A percentile compares a stretch with the other conserved stretches of the same genome.
phyloP scores from a whole-genome alignment of 257 asterid genomes.

The Lycium barbarum region DNA sequence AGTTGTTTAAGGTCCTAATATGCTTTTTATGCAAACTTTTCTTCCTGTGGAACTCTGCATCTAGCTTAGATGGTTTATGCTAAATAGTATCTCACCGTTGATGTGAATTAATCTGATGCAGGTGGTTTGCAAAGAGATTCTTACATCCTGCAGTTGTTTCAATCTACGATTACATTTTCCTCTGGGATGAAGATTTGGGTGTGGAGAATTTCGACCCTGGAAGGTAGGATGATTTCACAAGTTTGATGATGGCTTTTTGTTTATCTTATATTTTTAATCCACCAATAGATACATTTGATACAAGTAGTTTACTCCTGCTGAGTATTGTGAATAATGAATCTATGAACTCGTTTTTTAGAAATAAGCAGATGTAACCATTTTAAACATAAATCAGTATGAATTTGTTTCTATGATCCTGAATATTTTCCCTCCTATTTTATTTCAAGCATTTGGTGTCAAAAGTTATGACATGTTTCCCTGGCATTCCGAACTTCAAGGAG shows the following conservation, averaged over 20 bases:
- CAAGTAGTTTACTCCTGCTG: neutral
- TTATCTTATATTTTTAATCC: conserved; percentile 3
- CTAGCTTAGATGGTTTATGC: neutral
- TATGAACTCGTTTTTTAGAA: neutral
- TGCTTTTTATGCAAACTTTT: neutral
- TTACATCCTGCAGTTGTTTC: conserved; percentile 89
- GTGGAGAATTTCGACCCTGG: conserved; percentile 86
- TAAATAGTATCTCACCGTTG: neutral
- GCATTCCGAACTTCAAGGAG: conserved; percentile 2
- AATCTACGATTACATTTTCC: conserved; percentile 84
- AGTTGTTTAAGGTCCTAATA: neutral
- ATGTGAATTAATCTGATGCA: conserved; percentile 39
- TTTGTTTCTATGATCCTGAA: neutral
- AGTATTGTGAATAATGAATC: neutral
- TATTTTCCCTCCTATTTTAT: neutral
- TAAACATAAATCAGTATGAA: neutral
- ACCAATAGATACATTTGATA: conserved; percentile 21
- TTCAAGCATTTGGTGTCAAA: conserved; percentile 13
- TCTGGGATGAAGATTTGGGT: conserved; percentile 99
- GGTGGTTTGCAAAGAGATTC: conserved; percentile 99
- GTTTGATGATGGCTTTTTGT: neutral
- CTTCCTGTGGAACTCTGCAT: neutral
- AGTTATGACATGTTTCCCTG: neutral
- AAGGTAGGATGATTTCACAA: conserved; percentile 55
- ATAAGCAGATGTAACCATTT: neutral